Evolutionary conservation across 257 asterid genomes (phyloP).

Genomic region (Solanum habrochaites): DNA sequence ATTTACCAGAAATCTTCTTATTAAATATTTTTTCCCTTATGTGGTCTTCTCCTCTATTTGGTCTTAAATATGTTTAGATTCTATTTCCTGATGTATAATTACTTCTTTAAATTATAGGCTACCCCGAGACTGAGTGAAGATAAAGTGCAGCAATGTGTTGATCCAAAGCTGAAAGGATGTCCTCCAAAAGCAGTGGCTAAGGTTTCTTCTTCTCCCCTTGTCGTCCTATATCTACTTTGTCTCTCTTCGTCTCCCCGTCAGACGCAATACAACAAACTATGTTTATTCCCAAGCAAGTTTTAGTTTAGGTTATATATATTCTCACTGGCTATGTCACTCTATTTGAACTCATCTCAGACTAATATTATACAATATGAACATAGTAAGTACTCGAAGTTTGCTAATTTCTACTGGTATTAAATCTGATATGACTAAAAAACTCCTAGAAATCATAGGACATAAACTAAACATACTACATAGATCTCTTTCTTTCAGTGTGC

Average conservation of each 20-base stretch:
- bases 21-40: neutral
- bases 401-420: neutral
- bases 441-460: neutral
- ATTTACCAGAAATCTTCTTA: neutral
- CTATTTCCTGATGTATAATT: neutral
- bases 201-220: neutral
- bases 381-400: neutral
- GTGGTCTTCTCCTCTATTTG: neutral
- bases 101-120: slow-evolving; percentile 2
- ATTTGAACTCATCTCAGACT: neutral
- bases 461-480: neutral
- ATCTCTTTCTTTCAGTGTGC: neutral
- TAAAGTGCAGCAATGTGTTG: slow-evolving; percentile 30
- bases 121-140: slow-evolving; percentile 31
- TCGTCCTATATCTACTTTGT: neutral
- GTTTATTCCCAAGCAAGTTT: neutral
- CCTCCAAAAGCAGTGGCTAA: slow-evolving; percentile 14
- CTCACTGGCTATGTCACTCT: neutral
- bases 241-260: neutral
- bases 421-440: neutral
- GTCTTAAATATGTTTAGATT: neutral
- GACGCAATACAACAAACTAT: neutral
- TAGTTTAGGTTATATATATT: neutral
- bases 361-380: neutral
- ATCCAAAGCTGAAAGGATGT: slow-evolving; percentile 16